A percentile compares a stretch with the other conserved stretches of the same genome.
phyloP scores from a whole-genome alignment of 257 asterid genomes.

The Lavandula angustifolia region DNA sequence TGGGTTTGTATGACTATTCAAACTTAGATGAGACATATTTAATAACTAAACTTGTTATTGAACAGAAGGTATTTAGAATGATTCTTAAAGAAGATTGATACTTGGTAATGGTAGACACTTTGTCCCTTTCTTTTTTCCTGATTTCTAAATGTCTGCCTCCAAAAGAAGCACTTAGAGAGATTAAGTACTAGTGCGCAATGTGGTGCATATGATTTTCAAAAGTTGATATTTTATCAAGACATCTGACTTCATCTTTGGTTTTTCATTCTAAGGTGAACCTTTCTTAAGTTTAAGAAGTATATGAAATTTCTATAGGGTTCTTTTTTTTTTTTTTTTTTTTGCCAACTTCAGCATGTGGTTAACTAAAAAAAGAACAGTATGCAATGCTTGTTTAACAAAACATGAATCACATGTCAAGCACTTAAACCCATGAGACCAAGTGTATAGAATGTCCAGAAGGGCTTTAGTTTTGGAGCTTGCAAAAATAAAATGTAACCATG shows the following conservation, averaged over 20 bases:
- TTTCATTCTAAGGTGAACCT: neutral
- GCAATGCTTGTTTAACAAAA: neutral
- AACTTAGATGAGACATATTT: neutral
- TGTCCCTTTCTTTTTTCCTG: neutral
- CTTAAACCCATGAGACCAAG: neutral
- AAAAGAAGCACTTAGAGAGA: neutral
- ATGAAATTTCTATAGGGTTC: neutral
- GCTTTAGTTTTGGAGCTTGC: neutral
- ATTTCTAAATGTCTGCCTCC: neutral
- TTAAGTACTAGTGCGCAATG: neutral
- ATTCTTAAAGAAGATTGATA: neutral
- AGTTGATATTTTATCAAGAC: slow-evolving; percentile 4
- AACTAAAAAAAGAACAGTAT: neutral
- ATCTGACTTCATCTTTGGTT: neutral
- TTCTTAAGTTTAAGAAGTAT: slow-evolving; percentile 3
- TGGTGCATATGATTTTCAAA: neutral
- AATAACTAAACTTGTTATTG: neutral
- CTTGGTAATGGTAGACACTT: neutral
- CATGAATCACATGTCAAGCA: slow-evolving; percentile 4
- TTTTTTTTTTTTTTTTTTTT: neutral
- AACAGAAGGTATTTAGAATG: neutral
- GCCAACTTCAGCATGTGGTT: neutral
- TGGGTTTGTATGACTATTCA: neutral
- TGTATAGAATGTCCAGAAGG: neutral
- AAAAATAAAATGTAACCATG: neutral